These are phyloP conservation scores for Trichoderma arundinaceum DNA, from an alignment of 2,329 filamentous ascomycete species.

Conservation along the genomic window DNA sequence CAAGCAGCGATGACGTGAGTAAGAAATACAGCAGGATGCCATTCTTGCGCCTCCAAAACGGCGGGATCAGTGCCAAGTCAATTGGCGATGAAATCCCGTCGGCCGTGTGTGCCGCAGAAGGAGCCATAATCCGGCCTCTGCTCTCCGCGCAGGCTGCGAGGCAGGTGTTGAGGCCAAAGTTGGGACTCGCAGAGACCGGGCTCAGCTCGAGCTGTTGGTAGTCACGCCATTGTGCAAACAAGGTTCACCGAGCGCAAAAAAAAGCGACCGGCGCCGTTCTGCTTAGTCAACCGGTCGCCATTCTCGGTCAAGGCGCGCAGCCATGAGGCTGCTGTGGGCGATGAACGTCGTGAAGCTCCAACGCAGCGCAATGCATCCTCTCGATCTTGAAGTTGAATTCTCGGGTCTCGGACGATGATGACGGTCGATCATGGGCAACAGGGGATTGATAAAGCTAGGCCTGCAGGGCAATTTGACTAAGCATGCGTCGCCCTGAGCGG, in stretches of 20 bases:
- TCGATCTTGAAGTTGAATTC: neutral
- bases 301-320: constrained; percentile 6
- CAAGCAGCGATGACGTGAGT: constrained; percentile 50
- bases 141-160: neutral
- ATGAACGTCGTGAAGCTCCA: neutral
- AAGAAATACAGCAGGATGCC: constrained; percentile 51
- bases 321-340: neutral
- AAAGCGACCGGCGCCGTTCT: constrained; percentile 16
- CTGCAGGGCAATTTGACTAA: constrained; percentile 13
- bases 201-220: constrained; percentile 1
- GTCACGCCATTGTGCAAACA: constrained; percentile 11
- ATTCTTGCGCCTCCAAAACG: constrained; percentile 49
- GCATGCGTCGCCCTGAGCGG: neutral
- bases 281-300: constrained; percentile 26
- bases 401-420: constrained; percentile 4
- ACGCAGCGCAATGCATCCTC: neutral
- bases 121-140: constrained; percentile 40
- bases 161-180: constrained; percentile 6
- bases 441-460: constrained; percentile 15
- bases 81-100: constrained; percentile 43
- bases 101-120: constrained; percentile 41
- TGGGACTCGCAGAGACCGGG: neutral
- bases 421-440: neutral
- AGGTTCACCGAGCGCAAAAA: constrained; percentile 28
- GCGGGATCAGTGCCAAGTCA: constrained; percentile 41